Percentiles rank a stretch among this genome's conserved stretches.
phyloP scores from a whole-genome alignment of 2,329 filamentous ascomycete species.

The Aspergillus tanneri region DNA sequence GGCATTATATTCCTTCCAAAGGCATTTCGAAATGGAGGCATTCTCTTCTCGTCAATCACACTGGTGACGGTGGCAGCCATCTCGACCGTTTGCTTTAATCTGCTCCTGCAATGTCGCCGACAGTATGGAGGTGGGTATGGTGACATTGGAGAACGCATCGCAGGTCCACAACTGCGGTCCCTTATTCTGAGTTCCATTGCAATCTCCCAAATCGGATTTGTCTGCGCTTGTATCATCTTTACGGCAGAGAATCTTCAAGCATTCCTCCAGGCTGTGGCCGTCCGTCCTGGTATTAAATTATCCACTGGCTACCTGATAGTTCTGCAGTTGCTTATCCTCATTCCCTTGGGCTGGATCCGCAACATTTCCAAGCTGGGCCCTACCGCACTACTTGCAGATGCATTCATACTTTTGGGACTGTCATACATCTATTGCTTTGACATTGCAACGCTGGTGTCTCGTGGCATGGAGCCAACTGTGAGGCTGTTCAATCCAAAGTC shows the following conservation, averaged over 20 bases:
- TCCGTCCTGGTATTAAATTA: constrained; percentile 49
- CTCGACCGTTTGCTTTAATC: constrained; percentile 69
- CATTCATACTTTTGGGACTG: constrained; percentile 87
- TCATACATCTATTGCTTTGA: constrained; percentile 95
- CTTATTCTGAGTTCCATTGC: constrained; percentile 70
- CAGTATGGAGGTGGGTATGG: constrained; percentile 69
- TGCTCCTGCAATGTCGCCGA: constrained; percentile 66
- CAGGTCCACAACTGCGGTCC: constrained; percentile 61
- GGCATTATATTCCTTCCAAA: constrained; percentile 81
- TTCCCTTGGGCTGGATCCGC: constrained; percentile 85
- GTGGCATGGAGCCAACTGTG: constrained; percentile 72
- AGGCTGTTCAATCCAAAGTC: constrained; percentile 81
- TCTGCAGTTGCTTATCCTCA: constrained; percentile 86
- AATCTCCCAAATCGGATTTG: constrained; percentile 74
- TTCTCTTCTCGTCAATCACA: constrained; percentile 70
- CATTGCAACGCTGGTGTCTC: constrained; percentile 72
- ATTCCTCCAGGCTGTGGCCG: constrained; percentile 63
- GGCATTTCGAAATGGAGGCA: constrained; percentile 74
- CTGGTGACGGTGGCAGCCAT: constrained; percentile 64
- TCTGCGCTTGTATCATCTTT: constrained; percentile 75
- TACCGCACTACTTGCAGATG: constrained; percentile 84
- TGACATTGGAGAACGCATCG: constrained; percentile 67
- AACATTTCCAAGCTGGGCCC: constrained; percentile 96
- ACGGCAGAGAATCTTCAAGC: constrained; percentile 71
- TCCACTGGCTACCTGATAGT: constrained; percentile 62